A percentile compares a stretch with the other conserved stretches of the same genome.
These are phyloP conservation scores for Trebouxia sp. DNA, from an alignment of 139 green algal species.

Conservation along the genomic window DNA sequence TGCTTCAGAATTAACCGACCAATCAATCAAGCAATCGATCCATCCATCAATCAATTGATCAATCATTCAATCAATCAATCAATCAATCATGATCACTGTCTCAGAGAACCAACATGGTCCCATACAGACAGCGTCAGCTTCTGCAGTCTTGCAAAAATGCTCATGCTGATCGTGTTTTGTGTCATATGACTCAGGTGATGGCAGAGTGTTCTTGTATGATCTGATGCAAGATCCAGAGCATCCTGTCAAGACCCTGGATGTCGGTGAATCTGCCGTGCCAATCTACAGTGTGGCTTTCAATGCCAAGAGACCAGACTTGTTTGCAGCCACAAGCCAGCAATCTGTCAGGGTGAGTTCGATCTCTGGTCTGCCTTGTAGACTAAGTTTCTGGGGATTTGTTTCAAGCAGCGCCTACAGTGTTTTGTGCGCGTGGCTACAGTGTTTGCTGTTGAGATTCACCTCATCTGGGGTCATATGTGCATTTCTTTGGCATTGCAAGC, in stretches of 20 bases:
- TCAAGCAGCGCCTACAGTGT: no score
- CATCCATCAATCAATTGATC: no score
- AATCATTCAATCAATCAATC: no score
- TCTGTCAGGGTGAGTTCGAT: slow-evolving; percentile 25
- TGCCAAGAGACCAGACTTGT: slow-evolving; percentile 37
- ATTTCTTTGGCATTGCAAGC: no score
- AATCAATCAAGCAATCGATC: no score
- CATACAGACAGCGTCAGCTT: background rate
- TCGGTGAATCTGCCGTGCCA: slow-evolving; percentile 12
- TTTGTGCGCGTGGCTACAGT: no score
- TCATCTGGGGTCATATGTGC: no score
- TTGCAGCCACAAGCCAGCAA: slow-evolving; percentile 49
- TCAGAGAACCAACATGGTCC: background rate
- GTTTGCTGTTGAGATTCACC: no score
- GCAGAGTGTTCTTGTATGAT: slow-evolving; percentile 70
- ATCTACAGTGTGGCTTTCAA: slow-evolving; percentile 62
- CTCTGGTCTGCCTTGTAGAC: background rate
- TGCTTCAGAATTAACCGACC: no score
- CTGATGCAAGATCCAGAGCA: slow-evolving; percentile 29
- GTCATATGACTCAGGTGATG: slow-evolving; percentile 43
- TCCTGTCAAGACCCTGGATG: slow-evolving; percentile 7
- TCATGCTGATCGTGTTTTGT: background rate
- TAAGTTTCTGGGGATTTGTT: no score
- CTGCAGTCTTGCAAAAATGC: background rate
- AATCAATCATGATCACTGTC: no score